Conservation (phyloP, 1,284 basidiomycete species). For the Cutaneotrichosporon sp. region DNA sequence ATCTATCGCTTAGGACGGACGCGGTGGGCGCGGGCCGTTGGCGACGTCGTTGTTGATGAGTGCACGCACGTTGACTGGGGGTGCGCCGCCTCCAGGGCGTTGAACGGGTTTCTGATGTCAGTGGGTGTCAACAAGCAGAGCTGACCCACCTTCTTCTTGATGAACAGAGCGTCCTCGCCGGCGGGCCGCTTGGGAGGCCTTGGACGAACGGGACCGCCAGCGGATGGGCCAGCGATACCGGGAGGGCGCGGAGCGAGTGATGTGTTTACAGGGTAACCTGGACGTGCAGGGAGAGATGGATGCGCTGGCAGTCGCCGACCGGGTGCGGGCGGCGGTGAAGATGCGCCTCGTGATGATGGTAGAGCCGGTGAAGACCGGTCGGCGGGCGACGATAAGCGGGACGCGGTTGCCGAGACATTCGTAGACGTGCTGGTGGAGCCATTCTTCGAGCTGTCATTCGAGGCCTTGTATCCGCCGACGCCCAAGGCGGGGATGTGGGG, state of each 20-base stretch:
- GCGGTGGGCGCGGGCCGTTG: background rate
- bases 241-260: background rate
- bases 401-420: background rate
- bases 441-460: slow-evolving; percentile 2
- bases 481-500: background rate
- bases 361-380: slow-evolving; percentile 3
- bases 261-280: background rate
- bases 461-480: background rate
- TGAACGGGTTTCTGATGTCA: slow-evolving; percentile 23
- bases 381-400: background rate
- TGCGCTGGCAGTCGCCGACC: background rate
- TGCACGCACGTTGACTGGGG: slow-evolving; percentile 25
- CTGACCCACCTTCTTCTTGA: slow-evolving; percentile 50
- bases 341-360: background rate
- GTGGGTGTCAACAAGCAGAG: background rate
- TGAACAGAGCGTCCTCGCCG: slow-evolving; percentile 44
- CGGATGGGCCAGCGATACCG: background rate
- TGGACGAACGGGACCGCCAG: slow-evolving; percentile 7
- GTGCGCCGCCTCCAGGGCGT: background rate
- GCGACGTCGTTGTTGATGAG: slow-evolving; percentile 27
- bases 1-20: background rate
- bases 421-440: background rate
- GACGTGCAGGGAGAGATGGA: background rate
- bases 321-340: background rate
- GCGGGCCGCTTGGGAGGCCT: slow-evolving; percentile 27